A percentile compares a stretch with the other conserved stretches of the same genome.
Conservation (phyloP, 2,329 filamentous ascomycete species). For the Penicillium sp. region DNA sequence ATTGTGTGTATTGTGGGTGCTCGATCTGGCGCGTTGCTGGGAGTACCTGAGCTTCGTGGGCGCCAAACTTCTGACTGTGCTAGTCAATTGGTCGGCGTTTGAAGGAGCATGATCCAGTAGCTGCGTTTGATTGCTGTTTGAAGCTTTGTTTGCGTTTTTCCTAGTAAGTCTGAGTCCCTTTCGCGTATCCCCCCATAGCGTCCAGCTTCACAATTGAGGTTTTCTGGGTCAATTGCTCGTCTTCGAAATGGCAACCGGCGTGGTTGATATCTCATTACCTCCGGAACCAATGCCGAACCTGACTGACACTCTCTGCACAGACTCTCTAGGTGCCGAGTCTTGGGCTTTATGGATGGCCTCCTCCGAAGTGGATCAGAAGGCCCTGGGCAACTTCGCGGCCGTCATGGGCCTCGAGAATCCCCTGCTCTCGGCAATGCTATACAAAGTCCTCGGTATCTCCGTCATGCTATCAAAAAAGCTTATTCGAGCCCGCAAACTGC, state of each 20-base stretch:
- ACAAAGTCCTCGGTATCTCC: conserved; percentile 86
- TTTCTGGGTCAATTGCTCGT: neutral
- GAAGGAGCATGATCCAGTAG: conserved; percentile 29
- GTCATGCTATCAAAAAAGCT: conserved; percentile 82
- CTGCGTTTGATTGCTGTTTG: conserved; percentile 25
- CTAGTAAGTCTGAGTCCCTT: conserved; percentile 28
- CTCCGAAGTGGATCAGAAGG: conserved; percentile 96
- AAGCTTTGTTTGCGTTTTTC: conserved; percentile 29
- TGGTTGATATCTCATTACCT: neutral
- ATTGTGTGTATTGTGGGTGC: neutral
- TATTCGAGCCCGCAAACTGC: conserved; percentile 74
- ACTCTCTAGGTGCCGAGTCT: conserved; percentile 31
- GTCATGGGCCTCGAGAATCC: conserved; percentile 73
- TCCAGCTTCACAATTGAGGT: neutral
- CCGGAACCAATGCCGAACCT: conserved; percentile 10
- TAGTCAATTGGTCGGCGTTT: conserved; percentile 7
- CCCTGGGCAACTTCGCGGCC: conserved; percentile 82
- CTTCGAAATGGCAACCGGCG: neutral
- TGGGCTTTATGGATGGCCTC: conserved; percentile 71
- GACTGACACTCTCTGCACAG: conserved; percentile 29
- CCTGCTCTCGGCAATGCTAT: conserved; percentile 70
- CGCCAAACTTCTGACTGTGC: neutral
- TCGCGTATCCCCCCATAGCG: neutral
- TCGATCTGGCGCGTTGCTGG: neutral
- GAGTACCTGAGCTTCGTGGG: neutral